Percentiles rank a stretch among this genome's conserved stretches.
phyloP scores from a whole-genome alignment of 352 stramenopile species.

The Pythium biforme region DNA sequence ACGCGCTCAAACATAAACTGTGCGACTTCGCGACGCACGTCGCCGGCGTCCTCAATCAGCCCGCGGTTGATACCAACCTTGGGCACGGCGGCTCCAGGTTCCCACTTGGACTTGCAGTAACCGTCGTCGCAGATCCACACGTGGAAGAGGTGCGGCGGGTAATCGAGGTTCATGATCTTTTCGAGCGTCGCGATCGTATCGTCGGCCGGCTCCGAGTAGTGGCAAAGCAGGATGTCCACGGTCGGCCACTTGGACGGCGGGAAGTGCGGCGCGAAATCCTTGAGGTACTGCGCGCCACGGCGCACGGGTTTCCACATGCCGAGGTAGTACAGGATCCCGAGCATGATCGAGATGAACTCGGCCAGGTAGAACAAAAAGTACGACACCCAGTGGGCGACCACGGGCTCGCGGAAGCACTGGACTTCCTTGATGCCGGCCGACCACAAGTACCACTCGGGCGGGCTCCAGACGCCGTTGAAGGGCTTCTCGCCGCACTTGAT shows the following conservation, averaged over 20 bases:
- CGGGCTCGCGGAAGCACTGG: constrained; percentile 36
- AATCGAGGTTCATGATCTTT: constrained; percentile 50
- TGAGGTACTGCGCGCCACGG: constrained; percentile 45
- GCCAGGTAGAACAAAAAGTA: constrained; percentile 37
- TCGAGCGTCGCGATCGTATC: constrained; percentile 47
- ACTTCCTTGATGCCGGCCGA: constrained; percentile 62
- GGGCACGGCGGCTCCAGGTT: constrained; percentile 36
- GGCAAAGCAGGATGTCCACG: constrained; percentile 47
- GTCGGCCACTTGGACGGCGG: constrained; percentile 41
- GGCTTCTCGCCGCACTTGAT: constrained; percentile 43
- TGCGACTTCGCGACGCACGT: constrained; percentile 75
- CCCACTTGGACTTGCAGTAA: constrained; percentile 49
- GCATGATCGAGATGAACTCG: constrained; percentile 38
- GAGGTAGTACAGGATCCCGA: constrained; percentile 41
- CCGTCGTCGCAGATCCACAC: constrained; percentile 48
- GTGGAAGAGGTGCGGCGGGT: constrained; percentile 44
- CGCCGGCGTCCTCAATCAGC: constrained; percentile 73
- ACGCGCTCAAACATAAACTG: constrained; percentile 86
- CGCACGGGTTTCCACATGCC: constrained; percentile 52
- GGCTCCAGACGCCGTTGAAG: constrained; percentile 51
- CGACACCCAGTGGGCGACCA: constrained; percentile 39
- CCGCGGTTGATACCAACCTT: constrained; percentile 37
- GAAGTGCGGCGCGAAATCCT: constrained; percentile 43
- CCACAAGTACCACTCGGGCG: constrained; percentile 35
- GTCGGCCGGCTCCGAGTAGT: constrained; percentile 51